phyloP scores from a whole-genome alignment of 345 rosid species.

The Limnanthes douglasii region DNA sequence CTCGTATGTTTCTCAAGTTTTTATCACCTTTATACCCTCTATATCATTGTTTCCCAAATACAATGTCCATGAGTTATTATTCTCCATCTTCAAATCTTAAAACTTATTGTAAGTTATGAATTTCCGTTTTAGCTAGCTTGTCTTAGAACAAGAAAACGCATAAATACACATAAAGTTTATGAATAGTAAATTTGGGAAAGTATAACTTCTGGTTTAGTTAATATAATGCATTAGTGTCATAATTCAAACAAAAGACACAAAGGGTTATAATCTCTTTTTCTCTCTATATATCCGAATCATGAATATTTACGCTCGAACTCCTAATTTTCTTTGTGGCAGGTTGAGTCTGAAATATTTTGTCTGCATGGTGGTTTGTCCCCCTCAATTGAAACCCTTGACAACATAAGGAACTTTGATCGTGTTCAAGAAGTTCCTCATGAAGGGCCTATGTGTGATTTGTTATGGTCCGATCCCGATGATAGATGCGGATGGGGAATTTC shows the following conservation, averaged over 20 bases:
- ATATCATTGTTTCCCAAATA: neutral
- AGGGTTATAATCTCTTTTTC: constrained; percentile 1
- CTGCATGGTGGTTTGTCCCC: constrained; percentile 97
- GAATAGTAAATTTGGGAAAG: neutral
- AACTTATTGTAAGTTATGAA: too few species aligned
- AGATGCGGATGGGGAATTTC: constrained; percentile 99
- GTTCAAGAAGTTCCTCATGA: constrained; percentile 98
- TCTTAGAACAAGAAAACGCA: too few species aligned
- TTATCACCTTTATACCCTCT: neutral
- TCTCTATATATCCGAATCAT: neutral
- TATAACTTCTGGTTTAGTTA: neutral
- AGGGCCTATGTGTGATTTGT: constrained; percentile 98
- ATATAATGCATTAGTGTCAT: constrained; percentile 2
- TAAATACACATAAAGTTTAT: neutral
- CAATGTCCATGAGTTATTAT: neutral
- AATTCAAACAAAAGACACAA: too few species aligned
- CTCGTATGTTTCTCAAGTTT: neutral
- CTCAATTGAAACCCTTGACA: constrained; percentile 94
- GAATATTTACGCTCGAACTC: constrained; percentile 2
- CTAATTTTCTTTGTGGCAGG: constrained; percentile 25
- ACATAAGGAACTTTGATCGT: constrained; percentile 84
- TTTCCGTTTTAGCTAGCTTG: too few species aligned
- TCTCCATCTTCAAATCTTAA: neutral
- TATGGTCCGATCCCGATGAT: constrained; percentile 99
- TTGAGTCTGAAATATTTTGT: constrained; percentile 97